Percentiles rank a stretch among this genome's conserved stretches.
Evolutionary conservation across 305 asterid species (phyloP).

Genomic region (Solanum hybrid): DNA sequence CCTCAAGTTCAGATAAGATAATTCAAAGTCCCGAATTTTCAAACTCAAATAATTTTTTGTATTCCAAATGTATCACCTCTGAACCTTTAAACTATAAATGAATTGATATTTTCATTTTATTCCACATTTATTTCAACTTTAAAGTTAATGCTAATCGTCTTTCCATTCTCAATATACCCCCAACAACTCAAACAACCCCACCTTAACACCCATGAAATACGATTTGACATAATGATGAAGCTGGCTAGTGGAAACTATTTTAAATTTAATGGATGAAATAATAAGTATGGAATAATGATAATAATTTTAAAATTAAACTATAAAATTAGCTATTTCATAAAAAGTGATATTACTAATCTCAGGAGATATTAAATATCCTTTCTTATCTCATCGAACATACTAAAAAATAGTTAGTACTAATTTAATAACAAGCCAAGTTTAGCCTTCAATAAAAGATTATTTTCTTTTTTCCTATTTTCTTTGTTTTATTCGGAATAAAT

Average conservation of each 20-base stretch:
- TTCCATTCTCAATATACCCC: neutral
- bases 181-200: neutral
- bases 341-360: neutral
- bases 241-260: neutral
- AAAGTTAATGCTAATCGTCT: neutral
- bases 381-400: neutral
- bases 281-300: neutral
- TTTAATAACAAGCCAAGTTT: neutral
- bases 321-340: neutral
- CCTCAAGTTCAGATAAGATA: neutral
- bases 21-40: neutral
- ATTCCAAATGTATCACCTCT: neutral
- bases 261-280: neutral
- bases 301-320: neutral
- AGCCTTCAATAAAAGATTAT: neutral
- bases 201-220: neutral
- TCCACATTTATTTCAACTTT: neutral
- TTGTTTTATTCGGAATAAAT: neutral
- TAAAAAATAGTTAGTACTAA: neutral
- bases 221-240: neutral
- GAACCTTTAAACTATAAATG: neutral
- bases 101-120: neutral
- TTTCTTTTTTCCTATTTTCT: neutral
- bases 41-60: neutral
- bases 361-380: neutral